These are phyloP conservation scores for Aureobasidium zeae DNA, from an alignment of 2,329 filamentous ascomycete genomes.

Conservation along the genomic window DNA sequence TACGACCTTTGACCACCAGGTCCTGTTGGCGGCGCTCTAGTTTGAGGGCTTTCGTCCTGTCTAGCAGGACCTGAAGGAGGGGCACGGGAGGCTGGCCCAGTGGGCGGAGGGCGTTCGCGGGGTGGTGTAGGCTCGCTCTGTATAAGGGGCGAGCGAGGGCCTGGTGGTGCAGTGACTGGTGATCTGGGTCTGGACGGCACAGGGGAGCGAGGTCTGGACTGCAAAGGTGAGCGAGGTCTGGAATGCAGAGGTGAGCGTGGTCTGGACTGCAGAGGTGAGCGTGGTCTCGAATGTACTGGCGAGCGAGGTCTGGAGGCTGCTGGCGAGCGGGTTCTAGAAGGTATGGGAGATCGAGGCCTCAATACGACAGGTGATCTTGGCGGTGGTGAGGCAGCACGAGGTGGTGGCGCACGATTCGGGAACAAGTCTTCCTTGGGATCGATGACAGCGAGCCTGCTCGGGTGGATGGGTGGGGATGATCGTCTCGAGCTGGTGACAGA, in stretches of 20 bases:
- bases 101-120: slow-evolving; percentile 22
- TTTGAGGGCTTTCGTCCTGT: slow-evolving; percentile 12
- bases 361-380: slow-evolving; percentile 1
- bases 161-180: not conserved
- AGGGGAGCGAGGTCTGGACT: slow-evolving; percentile 8
- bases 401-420: slow-evolving; percentile 24
- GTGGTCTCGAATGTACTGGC: not conserved
- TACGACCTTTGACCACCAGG: slow-evolving; percentile 5
- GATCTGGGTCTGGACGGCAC: slow-evolving; percentile 3
- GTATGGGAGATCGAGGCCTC: slow-evolving; percentile 1
- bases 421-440: slow-evolving; percentile 22
- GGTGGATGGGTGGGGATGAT: slow-evolving; percentile 51
- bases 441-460: slow-evolving; percentile 39
- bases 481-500: slow-evolving; percentile 51
- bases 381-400: slow-evolving; percentile 18
- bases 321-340: not conserved
- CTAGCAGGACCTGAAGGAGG: slow-evolving; percentile 26
- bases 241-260: slow-evolving; percentile 1
- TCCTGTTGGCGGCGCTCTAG: slow-evolving; percentile 19
- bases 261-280: not conserved
- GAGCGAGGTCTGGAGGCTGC: not conserved
- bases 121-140: slow-evolving; percentile 29
- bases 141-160: slow-evolving; percentile 27
- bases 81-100: slow-evolving; percentile 22
- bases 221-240: slow-evolving; percentile 1